Conservation (phyloP, 495 filamentous ascomycete genomes). For the Achaetomiella virescens region DNA sequence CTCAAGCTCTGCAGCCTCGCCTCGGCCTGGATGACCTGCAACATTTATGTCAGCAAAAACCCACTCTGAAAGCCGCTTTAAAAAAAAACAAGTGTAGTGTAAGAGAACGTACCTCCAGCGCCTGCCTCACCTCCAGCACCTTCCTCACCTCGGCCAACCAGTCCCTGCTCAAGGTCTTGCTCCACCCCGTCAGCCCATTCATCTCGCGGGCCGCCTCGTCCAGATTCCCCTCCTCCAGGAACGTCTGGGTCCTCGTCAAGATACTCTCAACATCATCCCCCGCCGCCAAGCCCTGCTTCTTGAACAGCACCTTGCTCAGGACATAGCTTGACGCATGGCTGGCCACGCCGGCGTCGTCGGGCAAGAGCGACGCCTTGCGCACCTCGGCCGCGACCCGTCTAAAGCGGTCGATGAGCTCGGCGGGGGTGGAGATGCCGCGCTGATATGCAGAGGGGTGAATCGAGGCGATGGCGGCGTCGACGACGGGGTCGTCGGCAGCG, state of each 20-base stretch:
- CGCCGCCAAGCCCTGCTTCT: conserved; percentile 76
- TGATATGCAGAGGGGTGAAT: conserved; percentile 95
- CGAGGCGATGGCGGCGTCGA: conserved; percentile 84
- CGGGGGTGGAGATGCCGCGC: conserved; percentile 72
- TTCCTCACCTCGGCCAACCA: conserved; percentile 85
- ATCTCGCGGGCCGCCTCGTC: conserved; percentile 91
- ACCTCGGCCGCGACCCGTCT: conserved; percentile 90
- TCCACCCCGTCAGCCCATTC: conserved; percentile 88
- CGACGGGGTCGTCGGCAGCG: conserved; percentile 70
- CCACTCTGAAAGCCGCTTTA: not conserved
- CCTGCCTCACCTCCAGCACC: conserved; percentile 91
- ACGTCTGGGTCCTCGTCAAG: conserved; percentile 76
- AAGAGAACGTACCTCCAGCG: conserved; percentile 77
- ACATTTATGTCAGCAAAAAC: conserved; percentile 22
- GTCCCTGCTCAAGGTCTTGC: conserved; percentile 84
- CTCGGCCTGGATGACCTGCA: conserved; percentile 54
- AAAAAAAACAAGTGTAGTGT: not conserved
- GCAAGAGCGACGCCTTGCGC: conserved; percentile 83
- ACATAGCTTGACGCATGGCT: conserved; percentile 84
- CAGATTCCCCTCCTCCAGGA: conserved; percentile 84
- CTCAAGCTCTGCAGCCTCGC: conserved; percentile 56
- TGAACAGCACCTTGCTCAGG: conserved; percentile 88
- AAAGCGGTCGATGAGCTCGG: conserved; percentile 91
- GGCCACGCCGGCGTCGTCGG: conserved; percentile 88
- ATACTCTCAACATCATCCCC: conserved; percentile 95